Percentiles rank a stretch among this genome's conserved stretches.
phyloP scores from a whole-genome alignment of 768 basidiomycete species.

The Psilocybe tampanensis region DNA sequence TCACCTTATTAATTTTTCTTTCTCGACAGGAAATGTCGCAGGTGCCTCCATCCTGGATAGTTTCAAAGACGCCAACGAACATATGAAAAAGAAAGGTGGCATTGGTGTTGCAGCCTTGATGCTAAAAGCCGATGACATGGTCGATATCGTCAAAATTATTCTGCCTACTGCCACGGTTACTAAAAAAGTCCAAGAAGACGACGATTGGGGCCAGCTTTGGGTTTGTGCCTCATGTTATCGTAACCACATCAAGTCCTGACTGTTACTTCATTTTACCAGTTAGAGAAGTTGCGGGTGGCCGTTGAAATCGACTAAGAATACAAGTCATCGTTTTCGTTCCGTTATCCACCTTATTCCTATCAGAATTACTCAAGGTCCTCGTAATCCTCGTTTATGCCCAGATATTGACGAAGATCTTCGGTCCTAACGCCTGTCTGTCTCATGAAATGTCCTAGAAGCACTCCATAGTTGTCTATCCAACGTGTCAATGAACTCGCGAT shows the following conservation, averaged over 20 bases:
- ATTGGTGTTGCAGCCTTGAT: slow-evolving; percentile 24
- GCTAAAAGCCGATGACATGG: slow-evolving; percentile 21
- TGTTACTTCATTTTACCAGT: slow-evolving; percentile 5
- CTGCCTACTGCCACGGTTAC: slow-evolving; percentile 22
- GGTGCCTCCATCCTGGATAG: slow-evolving; percentile 22
- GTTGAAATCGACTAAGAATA: slow-evolving; percentile 14
- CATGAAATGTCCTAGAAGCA: slow-evolving; percentile 66
- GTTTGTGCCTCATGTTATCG: slow-evolving; percentile 10
- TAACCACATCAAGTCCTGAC: neutral
- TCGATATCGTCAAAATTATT: slow-evolving; percentile 25
- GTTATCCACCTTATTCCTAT: neutral
- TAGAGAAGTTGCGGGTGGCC: slow-evolving; percentile 17
- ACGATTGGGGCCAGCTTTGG: slow-evolving; percentile 26
- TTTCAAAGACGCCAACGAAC: slow-evolving; percentile 18
- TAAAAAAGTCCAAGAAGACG: slow-evolving; percentile 17
- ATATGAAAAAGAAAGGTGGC: slow-evolving; percentile 26
- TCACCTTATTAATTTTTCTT: neutral
- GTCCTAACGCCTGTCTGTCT: slow-evolving; percentile 59
- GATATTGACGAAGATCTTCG: slow-evolving; percentile 65
- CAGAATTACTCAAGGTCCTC: slow-evolving; percentile 62
- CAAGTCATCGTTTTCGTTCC: neutral
- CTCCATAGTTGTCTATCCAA: slow-evolving; percentile 66
- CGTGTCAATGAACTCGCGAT: slow-evolving; percentile 2
- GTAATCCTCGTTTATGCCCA: slow-evolving; percentile 73
- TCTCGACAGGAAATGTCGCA: slow-evolving; percentile 13